Evolutionary conservation across 108 stramenopile genomes (phyloP).

Genomic region (Epipyxis sp.): DNA sequence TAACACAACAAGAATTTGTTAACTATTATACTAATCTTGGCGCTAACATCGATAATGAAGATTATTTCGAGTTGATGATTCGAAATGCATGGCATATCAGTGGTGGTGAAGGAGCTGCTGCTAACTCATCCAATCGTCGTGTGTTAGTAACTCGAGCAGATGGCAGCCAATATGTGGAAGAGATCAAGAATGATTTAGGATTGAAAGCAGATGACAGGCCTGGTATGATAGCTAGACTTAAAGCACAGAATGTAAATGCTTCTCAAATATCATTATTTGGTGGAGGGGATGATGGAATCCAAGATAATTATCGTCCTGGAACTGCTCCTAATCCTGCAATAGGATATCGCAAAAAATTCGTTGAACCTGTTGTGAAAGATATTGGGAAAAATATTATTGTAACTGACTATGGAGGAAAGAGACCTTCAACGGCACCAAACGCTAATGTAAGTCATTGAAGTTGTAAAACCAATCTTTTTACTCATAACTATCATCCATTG

Average conservation of each 20-base stretch:
- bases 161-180: slow-evolving; percentile 36
- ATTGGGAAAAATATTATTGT: neutral
- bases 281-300: neutral
- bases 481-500: neutral
- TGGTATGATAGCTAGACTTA: neutral
- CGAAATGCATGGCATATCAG: slow-evolving; percentile 51
- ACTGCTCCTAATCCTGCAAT: neutral
- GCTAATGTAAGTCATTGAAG: neutral
- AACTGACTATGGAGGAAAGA: neutral
- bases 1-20: slow-evolving; percentile 39
- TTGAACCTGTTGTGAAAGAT: too few relatives aligned
- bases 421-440: neutral
- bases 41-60: slow-evolving; percentile 41
- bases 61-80: slow-evolving; percentile 48
- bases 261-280: neutral
- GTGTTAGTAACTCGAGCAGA: slow-evolving; percentile 40
- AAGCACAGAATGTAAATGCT: neutral
- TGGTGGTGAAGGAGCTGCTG: slow-evolving; percentile 37
- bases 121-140: slow-evolving; percentile 39
- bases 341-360: too few relatives aligned
- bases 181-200: slow-evolving; percentile 44
- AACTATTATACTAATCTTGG: slow-evolving; percentile 45
- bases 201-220: slow-evolving; percentile 19
- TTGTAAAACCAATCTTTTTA: neutral
- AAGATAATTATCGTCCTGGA: neutral